Conservation (phyloP, 2,329 filamentous ascomycete species). For the Paramyrothecium roridum region DNA sequence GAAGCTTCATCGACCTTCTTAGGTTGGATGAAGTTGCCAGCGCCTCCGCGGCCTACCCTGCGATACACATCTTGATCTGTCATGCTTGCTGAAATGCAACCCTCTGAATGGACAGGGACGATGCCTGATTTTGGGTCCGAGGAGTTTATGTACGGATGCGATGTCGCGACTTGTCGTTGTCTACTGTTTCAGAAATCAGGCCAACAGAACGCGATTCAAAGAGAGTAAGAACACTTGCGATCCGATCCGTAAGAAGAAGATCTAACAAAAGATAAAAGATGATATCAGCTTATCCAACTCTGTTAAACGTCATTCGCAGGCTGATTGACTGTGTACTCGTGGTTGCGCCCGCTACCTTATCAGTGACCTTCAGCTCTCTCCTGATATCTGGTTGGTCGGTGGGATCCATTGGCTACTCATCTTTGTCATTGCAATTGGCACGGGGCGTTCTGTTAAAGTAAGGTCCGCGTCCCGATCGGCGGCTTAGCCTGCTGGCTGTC, state of each 20-base stretch:
- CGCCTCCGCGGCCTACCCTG: conserved; percentile 58
- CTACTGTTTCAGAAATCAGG: too few species aligned
- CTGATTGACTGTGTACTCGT: not conserved
- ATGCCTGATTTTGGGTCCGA: too few species aligned
- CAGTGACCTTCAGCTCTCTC: not conserved
- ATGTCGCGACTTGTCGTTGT: too few species aligned
- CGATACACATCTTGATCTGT: conserved; percentile 40
- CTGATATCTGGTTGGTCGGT: not conserved
- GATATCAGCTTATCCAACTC: not conserved
- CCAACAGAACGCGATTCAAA: too few species aligned
- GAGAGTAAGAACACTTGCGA: too few species aligned
- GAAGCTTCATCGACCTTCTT: conserved; percentile 45
- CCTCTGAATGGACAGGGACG: not conserved
- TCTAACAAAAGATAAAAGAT: too few species aligned
- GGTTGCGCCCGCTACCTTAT: not conserved
- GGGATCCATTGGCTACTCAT: not conserved
- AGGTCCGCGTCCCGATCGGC: not conserved
- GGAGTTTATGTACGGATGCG: too few species aligned
- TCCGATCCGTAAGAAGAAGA: too few species aligned
- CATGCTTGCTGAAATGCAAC: not conserved
- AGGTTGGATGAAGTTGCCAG: conserved; percentile 58
- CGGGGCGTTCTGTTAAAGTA: not conserved
- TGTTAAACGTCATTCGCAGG: conserved; percentile 2
- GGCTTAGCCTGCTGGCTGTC: not conserved
- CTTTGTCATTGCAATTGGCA: not conserved